Base-by-base conservation (phyloP, 164 flowering plant species). In the Tinospora cordifolia region DNA sequence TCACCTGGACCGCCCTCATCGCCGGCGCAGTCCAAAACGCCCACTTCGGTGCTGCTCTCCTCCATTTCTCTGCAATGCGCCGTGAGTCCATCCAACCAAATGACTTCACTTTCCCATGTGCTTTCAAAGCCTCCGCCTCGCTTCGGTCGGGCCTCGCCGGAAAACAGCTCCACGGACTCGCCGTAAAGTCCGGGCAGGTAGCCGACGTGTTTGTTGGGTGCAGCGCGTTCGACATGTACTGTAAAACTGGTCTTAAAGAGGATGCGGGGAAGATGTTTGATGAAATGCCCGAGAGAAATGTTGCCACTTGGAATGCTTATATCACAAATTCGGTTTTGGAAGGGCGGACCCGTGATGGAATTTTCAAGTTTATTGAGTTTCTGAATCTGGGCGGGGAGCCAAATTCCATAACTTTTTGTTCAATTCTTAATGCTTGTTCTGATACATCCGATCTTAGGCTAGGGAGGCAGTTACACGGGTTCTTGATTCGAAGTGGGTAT, bases 81-180 rank as follows among this genome's bases (percentile, higher is more conserved):
- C 82, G 83, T 1, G 86, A 82, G 13, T 49, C 73, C 34, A 59
- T 91, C 21, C 66, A 2, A 0, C 97, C 98, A 68, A 93, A 93
- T 54, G 97, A 93, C 77, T 93, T 88, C 81, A 93, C 98, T 1
- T 83, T 91, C 74, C 98, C 97, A 11, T 88, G 93, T 70, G 75
- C 68, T 19, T 85, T 93, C 66, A 91, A 89, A 75, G 92, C 97
- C 12, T 79, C 86, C 3, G 82, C 80, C 10, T 74, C 81, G 8
- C 80, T 89, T 10, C 67, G 73, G 17, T 40, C 72, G 40, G 73
- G 83, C 3, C 3, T 58, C 6, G 70, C 72, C 8, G 97, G 96
- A 4, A 69, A 75, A 21, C 91, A 87, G 76, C 62, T 90, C 41
- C 97, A 93, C 58, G 87, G 75, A 0, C 78, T 86, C n/a, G 83